Evolutionary conservation across 176 grass and related monocot species (phyloP), one percentile per base, ranked within the genome.

Genomic region (Oryza meyeriana): DNA sequence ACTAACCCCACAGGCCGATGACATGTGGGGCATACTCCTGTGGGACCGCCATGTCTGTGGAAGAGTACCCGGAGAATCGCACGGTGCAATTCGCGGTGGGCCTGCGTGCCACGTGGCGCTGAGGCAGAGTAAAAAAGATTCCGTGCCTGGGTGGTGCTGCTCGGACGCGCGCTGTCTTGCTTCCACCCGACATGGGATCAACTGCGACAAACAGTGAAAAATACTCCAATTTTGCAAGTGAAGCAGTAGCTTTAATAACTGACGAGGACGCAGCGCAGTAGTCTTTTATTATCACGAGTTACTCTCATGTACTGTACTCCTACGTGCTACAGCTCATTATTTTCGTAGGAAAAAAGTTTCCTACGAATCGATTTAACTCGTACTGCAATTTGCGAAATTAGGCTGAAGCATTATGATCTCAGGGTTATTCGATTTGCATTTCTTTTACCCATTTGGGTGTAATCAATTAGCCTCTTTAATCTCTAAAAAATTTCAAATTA

Each of bases 181-280:
- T 80, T 65, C 84, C 76, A 86, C 83, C 83, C 83, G 83, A 85
- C 66, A 85, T 6, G 34, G 64, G 79, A 48, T 65, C 38, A 31
- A 20, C 61, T 3, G 50, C 30, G 8, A n/a, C 24, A 25, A 79
- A 47, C 34, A 63, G 50, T 61, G 16, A 35, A 4, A 76, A 75
- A 61, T n/a, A n/a, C n/a, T n/a, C n/a, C n/a, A 5, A 22, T 55
- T 6, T 55, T 9, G 50, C 50, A 55, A 6, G 20, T 55, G 50
- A 55, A 55, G 50, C 50, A 55, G 6, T 16, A 16, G 14, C 45
- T 48, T 48, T 48, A 48, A 16, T 45, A 45, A n/a, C 50, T n/a
- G 20, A 55, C 5, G 47, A 52, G 18, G 50, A n/a, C 50, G 50
- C 50, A 55, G 18, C n/a, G 50, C 50, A n/a, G n/a, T n/a, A n/a